phyloP scores from a whole-genome alignment of 2,329 filamentous ascomycete species.

The Claviceps digitariae region DNA sequence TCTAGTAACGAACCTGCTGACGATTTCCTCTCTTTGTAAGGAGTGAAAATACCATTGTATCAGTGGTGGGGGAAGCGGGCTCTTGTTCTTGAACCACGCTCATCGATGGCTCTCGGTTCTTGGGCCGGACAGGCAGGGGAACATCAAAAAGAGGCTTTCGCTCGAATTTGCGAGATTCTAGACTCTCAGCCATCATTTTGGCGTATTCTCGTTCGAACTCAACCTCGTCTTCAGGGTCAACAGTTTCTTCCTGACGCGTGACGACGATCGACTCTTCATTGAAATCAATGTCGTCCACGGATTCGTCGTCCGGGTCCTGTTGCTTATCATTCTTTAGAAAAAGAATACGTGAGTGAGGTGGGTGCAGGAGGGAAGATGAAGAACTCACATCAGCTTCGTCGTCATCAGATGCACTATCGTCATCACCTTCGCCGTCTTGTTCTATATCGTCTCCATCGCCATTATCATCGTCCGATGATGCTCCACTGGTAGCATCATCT shows the following conservation, averaged over 20 bases:
- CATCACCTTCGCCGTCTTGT: constrained; percentile 44
- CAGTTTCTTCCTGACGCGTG: constrained; percentile 75
- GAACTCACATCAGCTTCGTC: constrained; percentile 43
- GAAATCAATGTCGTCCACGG: constrained; percentile 46
- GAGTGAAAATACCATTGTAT: constrained; percentile 91
- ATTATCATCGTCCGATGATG: constrained; percentile 64
- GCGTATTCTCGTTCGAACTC: constrained; percentile 97
- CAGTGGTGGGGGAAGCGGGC: constrained; percentile 11
- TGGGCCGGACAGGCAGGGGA: constrained; percentile 77
- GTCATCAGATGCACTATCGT: constrained; percentile 45
- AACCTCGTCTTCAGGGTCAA: constrained; percentile 87
- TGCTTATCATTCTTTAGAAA: constrained; percentile 5
- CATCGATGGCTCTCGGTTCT: constrained; percentile 43
- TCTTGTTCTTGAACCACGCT: constrained; percentile 16
- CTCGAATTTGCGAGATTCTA: constrained; percentile 92
- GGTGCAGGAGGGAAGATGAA: neutral
- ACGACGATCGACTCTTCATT: constrained; percentile 87
- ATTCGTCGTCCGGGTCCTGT: constrained; percentile 35
- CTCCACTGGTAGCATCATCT: constrained; percentile 58
- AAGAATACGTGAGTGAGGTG: neutral
- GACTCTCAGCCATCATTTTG: constrained; percentile 95
- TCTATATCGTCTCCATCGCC: constrained; percentile 54
- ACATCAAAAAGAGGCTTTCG: constrained; percentile 91
- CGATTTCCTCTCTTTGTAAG: constrained; percentile 93
- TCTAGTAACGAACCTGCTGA: constrained; percentile 52